phyloP scores from a whole-genome alignment of 345 rosid genomes.

The Microcos paniculata region DNA sequence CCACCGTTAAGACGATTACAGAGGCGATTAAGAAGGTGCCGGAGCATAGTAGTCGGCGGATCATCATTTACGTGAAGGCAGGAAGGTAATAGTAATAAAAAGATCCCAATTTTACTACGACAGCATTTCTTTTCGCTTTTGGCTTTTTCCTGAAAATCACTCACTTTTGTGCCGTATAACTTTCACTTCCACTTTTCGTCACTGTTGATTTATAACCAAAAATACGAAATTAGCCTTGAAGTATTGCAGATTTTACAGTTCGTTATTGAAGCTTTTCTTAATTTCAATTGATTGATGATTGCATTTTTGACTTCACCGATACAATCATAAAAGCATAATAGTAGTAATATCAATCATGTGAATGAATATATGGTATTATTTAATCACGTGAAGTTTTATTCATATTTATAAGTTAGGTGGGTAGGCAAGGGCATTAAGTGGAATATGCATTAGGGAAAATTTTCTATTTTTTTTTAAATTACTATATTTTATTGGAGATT shows the following conservation, averaged over 20 bases:
- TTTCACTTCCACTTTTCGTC: not conserved
- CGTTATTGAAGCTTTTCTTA: not conserved
- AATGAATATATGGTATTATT: not conserved
- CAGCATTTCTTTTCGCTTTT: not conserved
- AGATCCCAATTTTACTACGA: not conserved
- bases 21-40: slow-evolving; percentile 95
- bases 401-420: not conserved
- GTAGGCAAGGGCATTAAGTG: not conserved
- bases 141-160: not conserved
- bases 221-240: not conserved
- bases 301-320: not conserved
- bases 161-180: not conserved
- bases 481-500: not conserved
- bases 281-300: not conserved
- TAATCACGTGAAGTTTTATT: not conserved
- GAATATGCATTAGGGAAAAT: not conserved
- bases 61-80: slow-evolving; percentile 81
- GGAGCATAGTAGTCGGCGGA: slow-evolving; percentile 63
- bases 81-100: slow-evolving; percentile 61
- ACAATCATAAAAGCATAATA: not conserved
- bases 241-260: not conserved
- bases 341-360: not conserved
- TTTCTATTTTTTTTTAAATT: not conserved
- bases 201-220: not conserved
- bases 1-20: slow-evolving; percentile 72